Evolutionary conservation across 179 eudicot species (phyloP).

Genomic region (Pouteria campechiana): DNA sequence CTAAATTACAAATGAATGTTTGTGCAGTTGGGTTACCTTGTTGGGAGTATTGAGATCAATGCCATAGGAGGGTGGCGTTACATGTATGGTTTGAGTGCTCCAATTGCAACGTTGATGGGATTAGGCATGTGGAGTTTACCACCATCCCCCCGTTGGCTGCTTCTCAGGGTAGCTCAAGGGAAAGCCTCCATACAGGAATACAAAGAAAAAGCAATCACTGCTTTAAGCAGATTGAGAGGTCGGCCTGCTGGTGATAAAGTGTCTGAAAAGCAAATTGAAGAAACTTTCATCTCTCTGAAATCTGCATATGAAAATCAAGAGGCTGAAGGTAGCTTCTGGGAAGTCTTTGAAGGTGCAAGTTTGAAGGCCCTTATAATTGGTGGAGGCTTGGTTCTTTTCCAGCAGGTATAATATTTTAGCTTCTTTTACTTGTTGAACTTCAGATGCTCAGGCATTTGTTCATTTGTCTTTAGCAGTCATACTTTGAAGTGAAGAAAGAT

Average conservation of each 20-base stretch:
- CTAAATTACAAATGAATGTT: slow-evolving; percentile 5
- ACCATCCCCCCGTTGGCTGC: slow-evolving; percentile 93
- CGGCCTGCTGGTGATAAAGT: slow-evolving; percentile 60
- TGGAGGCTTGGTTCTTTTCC: slow-evolving; percentile 96
- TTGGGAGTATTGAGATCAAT: slow-evolving; percentile 62
- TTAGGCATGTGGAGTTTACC: slow-evolving; percentile 90
- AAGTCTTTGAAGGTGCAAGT: slow-evolving; percentile 83
- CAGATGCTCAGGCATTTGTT: no score
- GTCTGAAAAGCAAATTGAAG: slow-evolving; percentile 77
- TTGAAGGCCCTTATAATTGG: slow-evolving; percentile 86
- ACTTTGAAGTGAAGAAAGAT: no score
- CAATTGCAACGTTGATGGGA: slow-evolving; percentile 68
- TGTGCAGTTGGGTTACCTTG: slow-evolving; percentile 77
- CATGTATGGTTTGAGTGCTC: slow-evolving; percentile 83
- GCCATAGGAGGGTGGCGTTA: slow-evolving; percentile 97
- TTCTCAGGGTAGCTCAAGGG: slow-evolving; percentile 84
- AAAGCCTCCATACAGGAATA: slow-evolving; percentile 53
- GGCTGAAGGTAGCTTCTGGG: slow-evolving; percentile 66
- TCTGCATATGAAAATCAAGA: slow-evolving; percentile 57
- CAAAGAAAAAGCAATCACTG: slow-evolving; percentile 65
- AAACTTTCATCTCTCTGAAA: slow-evolving; percentile 63
- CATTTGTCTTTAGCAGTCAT: no score
- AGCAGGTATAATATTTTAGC: slow-evolving; percentile 47
- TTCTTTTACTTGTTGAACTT: no score
- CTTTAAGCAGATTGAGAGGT: slow-evolving; percentile 75